phyloP scores from a whole-genome alignment of 2,329 filamentous ascomycete genomes.

The Aspergillus cejpii region DNA sequence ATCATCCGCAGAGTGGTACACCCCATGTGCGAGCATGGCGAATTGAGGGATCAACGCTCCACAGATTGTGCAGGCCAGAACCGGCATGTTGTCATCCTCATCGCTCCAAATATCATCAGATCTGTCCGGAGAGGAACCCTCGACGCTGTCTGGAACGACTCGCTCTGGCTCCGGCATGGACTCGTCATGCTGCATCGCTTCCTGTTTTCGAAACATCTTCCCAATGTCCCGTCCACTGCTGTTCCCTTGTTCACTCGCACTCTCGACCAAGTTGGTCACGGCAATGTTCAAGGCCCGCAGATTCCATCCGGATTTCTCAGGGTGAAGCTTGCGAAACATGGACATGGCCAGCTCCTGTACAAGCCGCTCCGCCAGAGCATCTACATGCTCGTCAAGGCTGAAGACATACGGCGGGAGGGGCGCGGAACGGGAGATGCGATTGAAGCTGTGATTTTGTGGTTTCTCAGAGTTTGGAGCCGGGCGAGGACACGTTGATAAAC shows the following conservation, averaged over 20 bases:
- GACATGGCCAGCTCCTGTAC: slow-evolving; percentile 62
- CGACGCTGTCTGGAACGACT: slow-evolving; percentile 6
- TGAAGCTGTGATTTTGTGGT: slow-evolving; percentile 53
- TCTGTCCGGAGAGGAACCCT: background rate
- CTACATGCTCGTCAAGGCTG: slow-evolving; percentile 52
- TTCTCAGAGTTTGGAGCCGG: slow-evolving; percentile 48
- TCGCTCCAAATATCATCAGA: slow-evolving; percentile 31
- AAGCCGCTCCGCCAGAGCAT: slow-evolving; percentile 59
- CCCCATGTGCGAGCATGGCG: slow-evolving; percentile 45
- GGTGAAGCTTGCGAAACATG: slow-evolving; percentile 68
- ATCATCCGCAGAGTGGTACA: slow-evolving; percentile 38
- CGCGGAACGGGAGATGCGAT: slow-evolving; percentile 67
- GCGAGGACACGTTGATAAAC: slow-evolving; percentile 67
- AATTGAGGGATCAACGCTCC: slow-evolving; percentile 45
- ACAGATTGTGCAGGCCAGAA: slow-evolving; percentile 39
- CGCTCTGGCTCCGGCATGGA: slow-evolving; percentile 16
- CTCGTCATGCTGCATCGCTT: slow-evolving; percentile 58
- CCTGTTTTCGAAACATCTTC: slow-evolving; percentile 73
- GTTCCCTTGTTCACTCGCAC: slow-evolving; percentile 46
- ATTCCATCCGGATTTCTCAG: slow-evolving; percentile 65
- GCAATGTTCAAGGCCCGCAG: slow-evolving; percentile 80
- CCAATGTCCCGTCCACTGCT: slow-evolving; percentile 68
- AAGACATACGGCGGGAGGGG: slow-evolving; percentile 70
- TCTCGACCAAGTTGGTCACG: slow-evolving; percentile 71
- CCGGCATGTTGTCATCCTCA: slow-evolving; percentile 25